Base-by-base conservation (phyloP, 306 rosid species). In the Pueraria montana region DNA sequence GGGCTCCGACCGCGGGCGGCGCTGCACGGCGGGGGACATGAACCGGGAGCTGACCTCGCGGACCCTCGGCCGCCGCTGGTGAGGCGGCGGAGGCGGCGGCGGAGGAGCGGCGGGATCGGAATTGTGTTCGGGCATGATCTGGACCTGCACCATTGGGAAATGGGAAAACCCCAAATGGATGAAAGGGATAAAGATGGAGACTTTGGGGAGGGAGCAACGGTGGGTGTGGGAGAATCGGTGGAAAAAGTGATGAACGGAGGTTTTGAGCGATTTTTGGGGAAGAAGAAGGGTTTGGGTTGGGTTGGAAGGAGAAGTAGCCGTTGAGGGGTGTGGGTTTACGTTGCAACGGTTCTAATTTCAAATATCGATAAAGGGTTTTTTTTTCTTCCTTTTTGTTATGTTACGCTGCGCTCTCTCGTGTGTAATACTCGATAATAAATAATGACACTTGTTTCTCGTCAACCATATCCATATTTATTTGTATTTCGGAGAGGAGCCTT, bases 1-100 rank as follows among this genome's bases (percentile, higher is more conserved):
- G 62, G 84, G 62, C 1, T 91, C 96, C 38, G 77, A 72, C 12
- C 81, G 89, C 0, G 88, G 87, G 9, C 84, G 94, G 42, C 90
- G 84, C 34, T 79, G 81, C 16, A 83, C 81, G 34, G 78, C 24
- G 4, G 95, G 93, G 1, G 97, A 87, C 98, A 94, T 94, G 90
- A 92, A 94, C 38, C 97, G 64, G 32, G 98, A 94, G 86, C 95
- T 94, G 55, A 94, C 98, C 84, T 94, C 98, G 61, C 97, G 87
- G 38, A 92, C 97, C 85, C 94, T 88, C 4, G 97, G 95, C 27
- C 97, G 91, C 12, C 98, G 94, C 3, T 78, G 79, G 45, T 84
- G 69, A 0, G 88, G 79, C 0, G 89, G 80, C 8, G 90, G 90
- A 2, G 85, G 92, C 0, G 89, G 92, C 8, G 83, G 89, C 1